Conservation (phyloP, 805 yeast species). For the Candida sphagnicola region DNA sequence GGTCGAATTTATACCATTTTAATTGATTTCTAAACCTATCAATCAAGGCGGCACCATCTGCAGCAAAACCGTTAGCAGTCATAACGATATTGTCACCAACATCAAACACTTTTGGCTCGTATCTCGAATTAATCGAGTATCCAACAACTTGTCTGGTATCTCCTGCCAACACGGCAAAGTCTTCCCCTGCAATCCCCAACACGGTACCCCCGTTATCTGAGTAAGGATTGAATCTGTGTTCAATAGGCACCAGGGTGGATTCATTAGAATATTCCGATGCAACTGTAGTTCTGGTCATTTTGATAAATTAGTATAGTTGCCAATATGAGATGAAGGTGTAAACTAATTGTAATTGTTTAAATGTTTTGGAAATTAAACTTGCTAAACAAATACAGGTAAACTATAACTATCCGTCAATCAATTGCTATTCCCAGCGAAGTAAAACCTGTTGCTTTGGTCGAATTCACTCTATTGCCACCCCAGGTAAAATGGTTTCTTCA, state of each 20-base stretch:
- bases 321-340: no score
- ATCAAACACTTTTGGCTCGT: constrained; percentile 83
- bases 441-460: background rate
- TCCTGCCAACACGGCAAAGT: constrained; percentile 94
- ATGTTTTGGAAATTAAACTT: background rate
- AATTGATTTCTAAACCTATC: constrained; percentile 64
- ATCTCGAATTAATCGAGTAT: constrained; percentile 87
- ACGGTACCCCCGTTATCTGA: constrained; percentile 97
- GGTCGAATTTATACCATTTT: constrained; percentile 92
- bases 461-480: background rate
- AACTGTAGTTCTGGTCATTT: constrained; percentile 34
- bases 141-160: constrained; percentile 98
- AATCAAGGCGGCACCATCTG: constrained; percentile 86
- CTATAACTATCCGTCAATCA: no score
- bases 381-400: background rate
- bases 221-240: constrained; percentile 90
- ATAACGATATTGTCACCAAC: constrained; percentile 85
- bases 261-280: constrained; percentile 67
- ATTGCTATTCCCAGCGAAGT: background rate
- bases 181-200: constrained; percentile 95
- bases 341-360: no score
- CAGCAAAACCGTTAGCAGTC: constrained; percentile 95
- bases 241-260: constrained; percentile 60
- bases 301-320: background rate
- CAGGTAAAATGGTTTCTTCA: background rate